Percentiles rank a stretch among this genome's conserved stretches.
Evolutionary conservation across 495 filamentous ascomycete genomes (phyloP).

Genomic region (Lasiosphaeris hirsuta): DNA sequence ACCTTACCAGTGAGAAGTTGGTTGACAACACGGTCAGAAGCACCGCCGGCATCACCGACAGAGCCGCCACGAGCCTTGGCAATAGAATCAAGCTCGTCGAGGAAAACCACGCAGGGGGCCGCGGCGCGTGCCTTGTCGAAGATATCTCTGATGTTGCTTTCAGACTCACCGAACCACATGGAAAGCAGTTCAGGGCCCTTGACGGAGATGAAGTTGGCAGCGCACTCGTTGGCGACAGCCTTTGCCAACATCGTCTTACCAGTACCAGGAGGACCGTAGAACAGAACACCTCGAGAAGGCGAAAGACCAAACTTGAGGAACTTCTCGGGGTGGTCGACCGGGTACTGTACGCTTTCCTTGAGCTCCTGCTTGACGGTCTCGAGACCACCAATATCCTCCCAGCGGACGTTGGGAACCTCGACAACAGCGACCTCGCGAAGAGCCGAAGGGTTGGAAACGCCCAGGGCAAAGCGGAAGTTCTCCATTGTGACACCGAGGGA

Average conservation of each 20-base stretch:
- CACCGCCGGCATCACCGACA: conserved; percentile 93
- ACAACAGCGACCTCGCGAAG: conserved; percentile 98
- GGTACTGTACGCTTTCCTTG: conserved; percentile 98
- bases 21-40: conserved; percentile 98
- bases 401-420: conserved; percentile 97
- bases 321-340: conserved; percentile 98
- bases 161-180: conserved; percentile 99
- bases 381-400: conserved; percentile 99
- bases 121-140: conserved; percentile 99
- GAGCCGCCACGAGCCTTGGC: conserved; percentile 99
- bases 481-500: conserved; percentile 99
- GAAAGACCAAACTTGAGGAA: conserved; percentile 99
- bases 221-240: conserved; percentile 98
- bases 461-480: conserved; percentile 98
- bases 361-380: conserved; percentile 99
- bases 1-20: conserved; percentile 92
- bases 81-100: conserved; percentile 98
- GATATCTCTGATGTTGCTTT: conserved; percentile 99
- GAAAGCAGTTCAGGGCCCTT: conserved; percentile 97
- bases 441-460: conserved; percentile 96
- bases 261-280: conserved; percentile 97
- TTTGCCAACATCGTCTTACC: conserved; percentile 99
- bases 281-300: conserved; percentile 95
- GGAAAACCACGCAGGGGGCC: conserved; percentile 97
- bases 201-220: conserved; percentile 98